Conservation (phyloP, 805 yeast species). For the Kluyveromyces lactis region DNA sequence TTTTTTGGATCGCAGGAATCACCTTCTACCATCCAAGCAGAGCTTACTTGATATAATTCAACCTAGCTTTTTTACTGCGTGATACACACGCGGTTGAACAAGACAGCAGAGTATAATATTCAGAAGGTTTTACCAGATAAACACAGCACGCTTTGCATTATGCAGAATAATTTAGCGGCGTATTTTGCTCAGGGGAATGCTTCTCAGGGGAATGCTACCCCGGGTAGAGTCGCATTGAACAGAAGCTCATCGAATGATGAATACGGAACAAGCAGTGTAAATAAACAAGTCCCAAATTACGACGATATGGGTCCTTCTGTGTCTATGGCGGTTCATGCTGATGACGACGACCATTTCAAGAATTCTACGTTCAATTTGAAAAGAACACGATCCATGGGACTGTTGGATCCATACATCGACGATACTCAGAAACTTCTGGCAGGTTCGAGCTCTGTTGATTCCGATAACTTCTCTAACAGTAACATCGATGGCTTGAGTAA, state of each 20-base stretch:
- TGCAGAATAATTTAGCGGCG: constrained; percentile 25
- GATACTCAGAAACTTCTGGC: constrained; percentile 36
- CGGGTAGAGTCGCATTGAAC: background rate
- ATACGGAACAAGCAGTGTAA: background rate
- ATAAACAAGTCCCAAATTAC: constrained; percentile 8
- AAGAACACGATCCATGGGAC: constrained; percentile 75
- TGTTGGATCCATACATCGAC: constrained; percentile 60
- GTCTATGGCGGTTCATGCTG: constrained; percentile 56
- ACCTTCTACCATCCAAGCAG: too few relatives aligned
- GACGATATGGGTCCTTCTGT: constrained; percentile 33
- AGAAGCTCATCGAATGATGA: constrained; percentile 4
- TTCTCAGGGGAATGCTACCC: background rate
- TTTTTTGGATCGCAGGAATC: too few relatives aligned
- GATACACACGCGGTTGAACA: too few relatives aligned
- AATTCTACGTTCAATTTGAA: constrained; percentile 66
- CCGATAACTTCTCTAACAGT: constrained; percentile 9
- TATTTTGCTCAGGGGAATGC: constrained; percentile 15
- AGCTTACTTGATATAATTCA: too few relatives aligned
- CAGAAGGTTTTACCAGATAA: too few relatives aligned
- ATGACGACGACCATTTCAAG: constrained; percentile 61
- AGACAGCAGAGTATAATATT: too few relatives aligned
- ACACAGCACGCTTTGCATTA: constrained; percentile 2
- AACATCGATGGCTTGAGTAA: background rate
- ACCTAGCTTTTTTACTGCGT: too few relatives aligned
- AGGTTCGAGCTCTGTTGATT: constrained; percentile 15